A percentile compares a stretch with the other conserved stretches of the same genome.
phyloP scores from a whole-genome alignment of 1,284 basidiomycete species.

The Cryptococcus floricola region DNA sequence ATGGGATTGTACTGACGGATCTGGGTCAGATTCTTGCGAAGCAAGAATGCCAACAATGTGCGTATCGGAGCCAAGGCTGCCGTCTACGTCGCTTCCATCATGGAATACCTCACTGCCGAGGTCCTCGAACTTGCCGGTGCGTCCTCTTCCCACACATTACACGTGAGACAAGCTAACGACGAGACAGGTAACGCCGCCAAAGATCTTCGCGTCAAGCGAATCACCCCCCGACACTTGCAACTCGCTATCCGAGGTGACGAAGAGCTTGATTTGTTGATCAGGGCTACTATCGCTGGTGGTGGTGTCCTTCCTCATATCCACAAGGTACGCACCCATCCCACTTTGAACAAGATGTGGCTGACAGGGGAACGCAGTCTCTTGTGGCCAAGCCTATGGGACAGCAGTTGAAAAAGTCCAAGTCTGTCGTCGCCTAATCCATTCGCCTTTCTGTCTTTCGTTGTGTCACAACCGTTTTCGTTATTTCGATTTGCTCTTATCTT shows the following conservation, averaged over 20 bases:
- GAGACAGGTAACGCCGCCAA: conserved; percentile 91
- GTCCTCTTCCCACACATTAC: conserved; percentile 5
- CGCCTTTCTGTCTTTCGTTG: background rate
- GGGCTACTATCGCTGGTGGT: conserved; percentile 64
- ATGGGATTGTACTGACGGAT: background rate
- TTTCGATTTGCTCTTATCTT: background rate
- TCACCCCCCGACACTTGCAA: conserved; percentile 74
- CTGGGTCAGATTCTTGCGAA: conserved; percentile 76
- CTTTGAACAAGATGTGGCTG: background rate
- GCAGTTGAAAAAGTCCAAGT: conserved; percentile 20
- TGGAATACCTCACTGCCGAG: conserved; percentile 52
- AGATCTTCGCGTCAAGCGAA: conserved; percentile 92
- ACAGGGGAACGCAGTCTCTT: conserved; percentile 22
- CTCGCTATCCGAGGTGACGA: conserved; percentile 88
- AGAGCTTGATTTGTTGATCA: conserved; percentile 54
- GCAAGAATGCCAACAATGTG: conserved; percentile 86
- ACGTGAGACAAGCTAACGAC: background rate
- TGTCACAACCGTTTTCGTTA: background rate
- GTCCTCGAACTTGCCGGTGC: conserved; percentile 51
- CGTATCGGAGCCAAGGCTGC: conserved; percentile 50
- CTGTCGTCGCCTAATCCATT: conserved; percentile 10
- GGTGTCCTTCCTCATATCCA: conserved; percentile 96
- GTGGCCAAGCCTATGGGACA: conserved; percentile 21
- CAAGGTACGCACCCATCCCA: conserved; percentile 55
- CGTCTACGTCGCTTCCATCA: conserved; percentile 50